Percentiles rank a stretch among this genome's conserved stretches.
Conservation (phyloP, 2,329 filamentous ascomycete species). For the Rhynchosporium secalis region DNA sequence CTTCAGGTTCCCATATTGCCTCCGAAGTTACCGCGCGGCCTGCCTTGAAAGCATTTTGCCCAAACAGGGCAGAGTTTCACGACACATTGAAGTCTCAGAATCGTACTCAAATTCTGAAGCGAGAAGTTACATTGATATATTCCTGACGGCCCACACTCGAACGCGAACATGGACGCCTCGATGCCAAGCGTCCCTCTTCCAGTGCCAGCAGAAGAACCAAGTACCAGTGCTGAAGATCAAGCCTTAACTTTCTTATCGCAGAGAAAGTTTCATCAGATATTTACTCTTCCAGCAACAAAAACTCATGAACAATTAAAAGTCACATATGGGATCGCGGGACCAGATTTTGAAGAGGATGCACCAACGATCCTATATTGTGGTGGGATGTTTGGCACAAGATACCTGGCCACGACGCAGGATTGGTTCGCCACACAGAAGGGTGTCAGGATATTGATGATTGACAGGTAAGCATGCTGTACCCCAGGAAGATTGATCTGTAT, state of each 20-base stretch:
- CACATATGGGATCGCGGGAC: constrained; percentile 34
- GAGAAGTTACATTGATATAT: too few species aligned
- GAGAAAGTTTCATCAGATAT: constrained; percentile 33
- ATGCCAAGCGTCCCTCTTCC: not conserved
- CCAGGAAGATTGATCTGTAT: not conserved
- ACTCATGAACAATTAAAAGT: constrained; percentile 31
- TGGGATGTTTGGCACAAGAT: constrained; percentile 44
- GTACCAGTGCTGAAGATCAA: constrained; percentile 20
- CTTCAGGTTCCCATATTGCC: not conserved
- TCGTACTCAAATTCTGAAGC: not conserved
- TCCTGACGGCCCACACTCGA: not conserved
- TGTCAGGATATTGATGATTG: constrained; percentile 43
- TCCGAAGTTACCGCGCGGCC: not conserved
- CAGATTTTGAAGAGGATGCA: constrained; percentile 30
- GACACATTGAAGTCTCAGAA: not conserved
- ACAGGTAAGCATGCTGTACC: constrained; percentile 39
- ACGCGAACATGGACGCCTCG: constrained; percentile 4
- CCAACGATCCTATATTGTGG: constrained; percentile 42
- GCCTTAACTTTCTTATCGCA: constrained; percentile 25
- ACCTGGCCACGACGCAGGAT: constrained; percentile 36
- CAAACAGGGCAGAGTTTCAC: not conserved
- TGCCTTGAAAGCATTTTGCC: not conserved
- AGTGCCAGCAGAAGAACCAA: not conserved
- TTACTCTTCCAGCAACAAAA: constrained; percentile 33
- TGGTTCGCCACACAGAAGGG: constrained; percentile 37